Conservation (phyloP, 768 basidiomycete species). For the Lactifluus echinatus region DNA sequence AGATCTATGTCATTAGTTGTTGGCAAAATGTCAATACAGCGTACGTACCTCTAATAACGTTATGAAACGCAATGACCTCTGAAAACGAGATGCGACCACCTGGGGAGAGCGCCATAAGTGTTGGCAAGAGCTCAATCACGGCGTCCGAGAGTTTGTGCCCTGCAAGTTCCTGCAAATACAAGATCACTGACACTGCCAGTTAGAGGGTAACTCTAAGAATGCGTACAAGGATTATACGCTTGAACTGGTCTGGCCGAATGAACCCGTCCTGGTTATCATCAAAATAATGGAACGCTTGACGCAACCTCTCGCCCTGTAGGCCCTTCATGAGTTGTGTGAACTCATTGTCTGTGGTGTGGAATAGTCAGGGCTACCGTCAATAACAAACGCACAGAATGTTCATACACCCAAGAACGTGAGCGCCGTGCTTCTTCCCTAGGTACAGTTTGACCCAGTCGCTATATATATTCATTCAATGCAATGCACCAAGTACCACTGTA, state of each 20-base stretch:
- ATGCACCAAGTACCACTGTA: not conserved
- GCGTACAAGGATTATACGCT: constrained; percentile 85
- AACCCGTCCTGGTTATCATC: constrained; percentile 89
- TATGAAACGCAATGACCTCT: constrained; percentile 95
- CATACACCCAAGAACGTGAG: constrained; percentile 88
- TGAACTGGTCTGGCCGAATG: constrained; percentile 89
- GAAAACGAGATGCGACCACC: constrained; percentile 92
- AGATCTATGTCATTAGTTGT: not conserved
- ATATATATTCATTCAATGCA: not conserved
- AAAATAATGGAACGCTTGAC: constrained; percentile 91
- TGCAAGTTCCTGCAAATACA: constrained; percentile 67
- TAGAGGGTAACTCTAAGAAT: not conserved
- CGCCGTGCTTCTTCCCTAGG: constrained; percentile 85
- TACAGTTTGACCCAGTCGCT: constrained; percentile 97
- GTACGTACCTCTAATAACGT: constrained; percentile 76
- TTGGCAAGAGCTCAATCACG: constrained; percentile 87
- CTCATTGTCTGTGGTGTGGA: constrained; percentile 66
- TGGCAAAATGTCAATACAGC: not conserved
- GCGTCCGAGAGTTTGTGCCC: constrained; percentile 95
- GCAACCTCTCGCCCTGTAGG: constrained; percentile 91
- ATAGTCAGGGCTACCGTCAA: constrained; percentile 16
- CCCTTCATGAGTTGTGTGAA: constrained; percentile 99
- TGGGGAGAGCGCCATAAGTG: constrained; percentile 80
- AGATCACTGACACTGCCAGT: not conserved
- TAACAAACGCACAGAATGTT: not conserved